Evolutionary conservation across 176 grass and related monocot species (phyloP).

Genomic region (Avena atlantica): DNA sequence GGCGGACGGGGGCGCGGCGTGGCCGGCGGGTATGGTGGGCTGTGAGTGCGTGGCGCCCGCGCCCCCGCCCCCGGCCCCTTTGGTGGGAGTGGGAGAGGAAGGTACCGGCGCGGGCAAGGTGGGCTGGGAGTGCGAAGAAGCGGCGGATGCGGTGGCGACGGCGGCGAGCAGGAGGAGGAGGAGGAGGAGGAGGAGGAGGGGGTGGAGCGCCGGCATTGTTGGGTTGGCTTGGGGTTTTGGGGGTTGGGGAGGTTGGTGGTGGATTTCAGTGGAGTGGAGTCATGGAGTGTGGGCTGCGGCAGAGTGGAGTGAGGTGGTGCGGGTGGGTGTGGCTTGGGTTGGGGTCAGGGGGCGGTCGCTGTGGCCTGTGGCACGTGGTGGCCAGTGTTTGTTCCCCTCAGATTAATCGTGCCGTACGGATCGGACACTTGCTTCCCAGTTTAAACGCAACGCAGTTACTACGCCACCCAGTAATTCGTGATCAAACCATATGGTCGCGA

Average conservation of each 20-base stretch:
- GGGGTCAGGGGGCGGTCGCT: constrained; percentile 23
- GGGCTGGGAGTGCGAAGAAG: constrained; percentile 34
- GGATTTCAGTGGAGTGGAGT: constrained; percentile 50
- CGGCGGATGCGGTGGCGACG: not conserved
- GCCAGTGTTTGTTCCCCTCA: not conserved
- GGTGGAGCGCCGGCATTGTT: constrained; percentile 30
- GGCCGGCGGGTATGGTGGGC: constrained; percentile 29
- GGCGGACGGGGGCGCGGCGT: constrained; percentile 26
- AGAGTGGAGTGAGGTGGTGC: not conserved
- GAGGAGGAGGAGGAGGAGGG: constrained; percentile 17
- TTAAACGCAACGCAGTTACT: constrained; percentile 20
- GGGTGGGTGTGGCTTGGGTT: not conserved
- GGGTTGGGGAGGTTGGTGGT: too few species aligned
- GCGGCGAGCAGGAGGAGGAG: constrained; percentile 18
- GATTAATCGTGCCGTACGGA: constrained; percentile 26
- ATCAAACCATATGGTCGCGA: not conserved
- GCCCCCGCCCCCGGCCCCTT: not conserved
- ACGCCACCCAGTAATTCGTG: not conserved
- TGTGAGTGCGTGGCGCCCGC: constrained; percentile 27
- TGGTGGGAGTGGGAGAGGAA: constrained; percentile 21
- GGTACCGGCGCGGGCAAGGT: constrained; percentile 13
- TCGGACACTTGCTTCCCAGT: not conserved
- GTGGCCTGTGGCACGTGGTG: constrained; percentile 52
- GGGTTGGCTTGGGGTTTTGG: constrained; percentile 27
- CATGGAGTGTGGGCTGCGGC: constrained; percentile 8